Base-by-base conservation (phyloP, 805 yeast species). In the Suhomyces sp. region DNA sequence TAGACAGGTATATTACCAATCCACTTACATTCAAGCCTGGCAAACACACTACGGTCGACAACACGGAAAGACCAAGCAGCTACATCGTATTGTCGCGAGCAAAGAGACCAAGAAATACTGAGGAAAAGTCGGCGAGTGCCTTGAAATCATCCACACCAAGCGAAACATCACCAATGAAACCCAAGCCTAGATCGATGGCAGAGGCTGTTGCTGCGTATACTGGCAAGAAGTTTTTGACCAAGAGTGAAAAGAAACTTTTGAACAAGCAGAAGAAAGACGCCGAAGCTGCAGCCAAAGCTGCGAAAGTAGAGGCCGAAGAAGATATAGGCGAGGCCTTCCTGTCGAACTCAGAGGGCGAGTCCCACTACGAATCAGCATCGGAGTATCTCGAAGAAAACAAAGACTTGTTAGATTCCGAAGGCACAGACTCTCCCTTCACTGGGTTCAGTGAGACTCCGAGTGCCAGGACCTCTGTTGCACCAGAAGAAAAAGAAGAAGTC, bases 11-110 rank as follows among this genome's bases (percentile, higher is more conserved):
- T 36, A 63, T 81, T 25, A 60, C 79, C 19, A 74, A 76, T 38
- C 88, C 88, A 7, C 54, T 82, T 33, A 68, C 67, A 19, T 87
- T 86, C 57, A 77, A 73, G 35, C 67, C 77, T 4, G 88, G 86
- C 11, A 75, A 70, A 43, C 62, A 61, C 15, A 75, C 79, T 5
- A 83, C 77, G 51, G 60, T 66, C 14, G 65, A 65, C 10, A 51
- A 68, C 13, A 50, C 39, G 13, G 50, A 63, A 31, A 68, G 56
- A 50, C 81, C 79, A 1, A 56, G 74, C 4, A 61, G 67, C 42
- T 83, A 79, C 57, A 68, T 73, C 6, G 51, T 74, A 54, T 58
- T 70, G 27, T 44, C 50, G 19, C 38, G 32, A 18, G 19, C 19
- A 25, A 25, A 19, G 24, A 24, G 16, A 11, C 17, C 21, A 16